Evolutionary conservation across 2,329 filamentous ascomycete genomes (phyloP).

Genomic region (Cytospora leucostoma): DNA sequence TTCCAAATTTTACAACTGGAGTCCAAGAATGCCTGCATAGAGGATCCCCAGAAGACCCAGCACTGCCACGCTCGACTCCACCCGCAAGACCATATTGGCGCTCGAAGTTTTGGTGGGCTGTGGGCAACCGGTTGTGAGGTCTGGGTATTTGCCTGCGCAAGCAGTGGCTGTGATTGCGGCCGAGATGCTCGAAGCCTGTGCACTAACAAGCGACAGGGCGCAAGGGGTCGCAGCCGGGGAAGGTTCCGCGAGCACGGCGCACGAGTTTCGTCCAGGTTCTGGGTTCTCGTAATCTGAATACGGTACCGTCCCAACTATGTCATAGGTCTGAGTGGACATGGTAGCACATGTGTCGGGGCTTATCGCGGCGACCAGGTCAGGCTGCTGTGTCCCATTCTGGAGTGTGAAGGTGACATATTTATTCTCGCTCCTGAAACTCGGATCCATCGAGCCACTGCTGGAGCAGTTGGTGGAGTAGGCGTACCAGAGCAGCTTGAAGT

Average conservation of each 20-base stretch:
- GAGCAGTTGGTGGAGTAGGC: slow-evolving; percentile 5
- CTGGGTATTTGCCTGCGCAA: not conserved
- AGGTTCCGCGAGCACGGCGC: slow-evolving; percentile 17
- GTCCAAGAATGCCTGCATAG: not conserved
- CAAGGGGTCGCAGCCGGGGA: slow-evolving; percentile 29
- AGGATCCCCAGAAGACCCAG: not conserved
- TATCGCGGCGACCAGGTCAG: slow-evolving; percentile 27
- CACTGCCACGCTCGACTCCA: not conserved
- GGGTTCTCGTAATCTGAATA: not conserved
- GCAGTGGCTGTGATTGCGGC: slow-evolving; percentile 14
- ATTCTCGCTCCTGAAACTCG: not conserved
- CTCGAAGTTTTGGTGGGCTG: not conserved
- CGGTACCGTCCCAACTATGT: slow-evolving; percentile 24
- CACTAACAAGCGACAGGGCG: slow-evolving; percentile 27
- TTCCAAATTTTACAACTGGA: not conserved
- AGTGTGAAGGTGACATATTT: slow-evolving; percentile 26
- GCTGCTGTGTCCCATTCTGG: slow-evolving; percentile 23
- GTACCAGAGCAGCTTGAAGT: not conserved
- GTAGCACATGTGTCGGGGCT: slow-evolving; percentile 11
- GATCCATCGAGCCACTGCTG: slow-evolving; percentile 7
- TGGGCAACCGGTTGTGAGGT: not conserved
- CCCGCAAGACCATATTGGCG: not conserved
- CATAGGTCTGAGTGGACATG: slow-evolving; percentile 12
- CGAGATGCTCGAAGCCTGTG: slow-evolving; percentile 29
- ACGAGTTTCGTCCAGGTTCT: not conserved